phyloP scores from a whole-genome alignment of 2,329 filamentous ascomycete species.

The Sarocladium brachiariae region DNA sequence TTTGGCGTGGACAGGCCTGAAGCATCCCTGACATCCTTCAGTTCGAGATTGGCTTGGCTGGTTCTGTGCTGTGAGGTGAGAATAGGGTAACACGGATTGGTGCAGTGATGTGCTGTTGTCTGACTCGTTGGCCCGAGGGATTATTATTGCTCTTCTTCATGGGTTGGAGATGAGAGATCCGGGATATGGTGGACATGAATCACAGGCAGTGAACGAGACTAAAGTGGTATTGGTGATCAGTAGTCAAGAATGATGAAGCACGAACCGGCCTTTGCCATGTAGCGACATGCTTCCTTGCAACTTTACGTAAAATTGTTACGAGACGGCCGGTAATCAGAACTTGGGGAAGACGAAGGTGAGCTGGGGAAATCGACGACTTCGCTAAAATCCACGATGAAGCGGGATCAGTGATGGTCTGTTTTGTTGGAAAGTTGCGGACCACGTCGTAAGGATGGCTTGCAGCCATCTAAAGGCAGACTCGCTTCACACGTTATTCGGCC shows the following conservation, averaged over 20 bases:
- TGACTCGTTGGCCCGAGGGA: background rate
- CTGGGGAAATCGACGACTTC: background rate
- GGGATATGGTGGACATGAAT: background rate
- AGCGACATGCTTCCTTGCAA: background rate
- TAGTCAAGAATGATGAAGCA: background rate
- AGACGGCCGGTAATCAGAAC: too few species aligned
- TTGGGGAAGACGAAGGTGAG: background rate
- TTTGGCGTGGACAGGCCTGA: background rate
- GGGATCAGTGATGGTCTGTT: background rate
- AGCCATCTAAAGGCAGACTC: too few species aligned
- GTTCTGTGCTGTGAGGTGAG: background rate
- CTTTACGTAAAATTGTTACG: background rate
- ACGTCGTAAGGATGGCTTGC: background rate
- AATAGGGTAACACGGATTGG: conserved; percentile 1
- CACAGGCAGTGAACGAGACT: background rate
- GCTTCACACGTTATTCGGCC: too few species aligned
- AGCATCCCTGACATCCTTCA: background rate
- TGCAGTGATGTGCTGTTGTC: background rate
- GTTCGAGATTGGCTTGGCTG: background rate
- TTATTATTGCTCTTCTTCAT: background rate
- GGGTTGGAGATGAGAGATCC: background rate
- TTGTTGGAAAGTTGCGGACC: background rate
- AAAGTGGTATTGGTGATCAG: too few species aligned
- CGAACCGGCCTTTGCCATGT: background rate
- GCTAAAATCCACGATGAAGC: background rate